Conservation (phyloP, 2,329 filamentous ascomycete genomes). For the Penicillium sp. region DNA sequence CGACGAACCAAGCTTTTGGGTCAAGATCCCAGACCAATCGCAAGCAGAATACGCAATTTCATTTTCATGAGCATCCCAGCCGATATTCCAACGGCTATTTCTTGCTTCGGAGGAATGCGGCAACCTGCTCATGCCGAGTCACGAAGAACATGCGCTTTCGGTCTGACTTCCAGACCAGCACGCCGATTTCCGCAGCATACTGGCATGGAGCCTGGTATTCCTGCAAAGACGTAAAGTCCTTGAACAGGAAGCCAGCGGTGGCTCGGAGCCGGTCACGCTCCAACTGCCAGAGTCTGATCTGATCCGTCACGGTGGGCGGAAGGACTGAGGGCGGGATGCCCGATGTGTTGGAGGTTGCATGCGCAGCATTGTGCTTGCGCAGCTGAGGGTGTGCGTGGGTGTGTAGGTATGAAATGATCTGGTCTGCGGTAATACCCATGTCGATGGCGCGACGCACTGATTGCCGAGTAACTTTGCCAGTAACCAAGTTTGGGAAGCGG, state of each 20-base stretch:
- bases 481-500: conserved; percentile 92
- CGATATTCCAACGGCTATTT: conserved; percentile 40
- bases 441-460: conserved; percentile 87
- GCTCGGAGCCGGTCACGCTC: conserved; percentile 94
- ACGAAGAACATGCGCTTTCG: conserved; percentile 86
- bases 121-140: conserved; percentile 86
- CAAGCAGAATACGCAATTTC: conserved; percentile 10
- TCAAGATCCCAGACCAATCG: neutral
- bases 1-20: neutral
- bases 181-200: conserved; percentile 88
- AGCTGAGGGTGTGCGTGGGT: conserved; percentile 96
- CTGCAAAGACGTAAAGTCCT: conserved; percentile 78
- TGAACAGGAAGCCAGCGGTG: conserved; percentile 83
- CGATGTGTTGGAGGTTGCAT: conserved; percentile 47
- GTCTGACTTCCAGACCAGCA: conserved; percentile 86
- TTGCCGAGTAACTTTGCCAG: conserved; percentile 85
- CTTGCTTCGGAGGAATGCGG: conserved; percentile 74
- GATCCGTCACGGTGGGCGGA: conserved; percentile 94
- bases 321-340: conserved; percentile 67
- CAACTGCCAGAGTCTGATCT: conserved; percentile 96
- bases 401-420: conserved; percentile 91
- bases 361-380: conserved; percentile 63
- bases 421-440: conserved; percentile 90
- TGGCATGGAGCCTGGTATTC: conserved; percentile 60
- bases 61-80: neutral